Evolutionary conservation across 306 rosid genomes (phyloP), one percentile per base, ranked within the genome.

Genomic region (Trifolium repens): DNA sequence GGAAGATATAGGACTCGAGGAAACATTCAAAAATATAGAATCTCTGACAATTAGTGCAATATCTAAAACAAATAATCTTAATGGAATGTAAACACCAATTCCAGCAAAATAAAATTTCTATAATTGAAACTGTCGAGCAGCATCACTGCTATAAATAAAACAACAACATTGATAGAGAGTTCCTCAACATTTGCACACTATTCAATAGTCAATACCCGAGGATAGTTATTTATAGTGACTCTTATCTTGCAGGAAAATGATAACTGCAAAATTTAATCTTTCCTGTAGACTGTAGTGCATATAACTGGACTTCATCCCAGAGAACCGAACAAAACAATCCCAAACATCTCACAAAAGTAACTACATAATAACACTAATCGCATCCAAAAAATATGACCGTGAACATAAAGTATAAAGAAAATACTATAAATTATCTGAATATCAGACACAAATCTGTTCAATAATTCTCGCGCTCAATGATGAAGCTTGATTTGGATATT

Each of bases 311-410:
- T 22, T 76, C 61, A 76, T 8, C 15, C 68, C 62, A 46, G 9
- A 9, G 59, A 54, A 57, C 74, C 71, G 7, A n/a, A 37, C 12
- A 63, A 76, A 76, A 63, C 39, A 71, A 81, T 70, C 71, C 67
- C 22, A 62, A 44, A 54, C 70, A 75, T 30, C 39, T 17, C 14
- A 46, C 3, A 26, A 58, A 74, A 34, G 59, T 37, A 43, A 72
- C 17, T 26, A 26, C 22, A 35, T 40, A 15, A 7, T 66, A 55
- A 37, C 50, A 49, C 32, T 26, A n/a, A 24, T 17, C 5, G 44
- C 9, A 35, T 57, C 35, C 34, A 22, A 61, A 32, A 30, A 42
- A 11, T 44, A 15, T 43, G 63, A 57, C 43, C 8, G 19, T 53
- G 53, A 79, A 40, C 66, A 40, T 63, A 78, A 54, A 61, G 54